phyloP scores from a whole-genome alignment of 768 basidiomycete species.

The Cyclocybe aegerita region DNA sequence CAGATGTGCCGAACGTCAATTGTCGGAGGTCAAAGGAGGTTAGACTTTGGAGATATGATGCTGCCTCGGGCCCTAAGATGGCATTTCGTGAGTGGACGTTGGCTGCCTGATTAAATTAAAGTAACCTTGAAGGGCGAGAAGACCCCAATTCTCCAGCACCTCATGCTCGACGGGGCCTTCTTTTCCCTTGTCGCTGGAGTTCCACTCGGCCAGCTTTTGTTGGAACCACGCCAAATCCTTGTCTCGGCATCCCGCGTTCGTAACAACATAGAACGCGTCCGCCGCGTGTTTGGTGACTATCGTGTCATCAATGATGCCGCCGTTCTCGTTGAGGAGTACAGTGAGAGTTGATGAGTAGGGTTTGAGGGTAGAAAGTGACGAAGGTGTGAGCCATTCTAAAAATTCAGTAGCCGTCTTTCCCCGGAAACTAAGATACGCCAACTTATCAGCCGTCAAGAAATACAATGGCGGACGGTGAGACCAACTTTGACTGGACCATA shows the following conservation, averaged over 20 bases:
- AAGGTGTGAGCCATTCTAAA: slow-evolving; percentile 88
- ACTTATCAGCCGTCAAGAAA: background rate
- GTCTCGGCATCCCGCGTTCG: slow-evolving; percentile 87
- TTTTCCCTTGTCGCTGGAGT: slow-evolving; percentile 49
- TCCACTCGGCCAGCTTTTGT: slow-evolving; percentile 75
- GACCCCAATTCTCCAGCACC: slow-evolving; percentile 79
- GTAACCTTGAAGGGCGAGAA: slow-evolving; percentile 89
- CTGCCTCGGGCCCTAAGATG: slow-evolving; percentile 73
- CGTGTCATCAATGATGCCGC: slow-evolving; percentile 96
- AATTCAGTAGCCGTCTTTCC: slow-evolving; percentile 78
- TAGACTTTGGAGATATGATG: slow-evolving; percentile 72
- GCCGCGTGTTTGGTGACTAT: slow-evolving; percentile 84
- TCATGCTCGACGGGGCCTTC: slow-evolving; percentile 76
- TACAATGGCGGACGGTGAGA: slow-evolving; percentile 1
- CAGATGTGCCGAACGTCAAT: slow-evolving; percentile 84
- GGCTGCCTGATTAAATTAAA: background rate
- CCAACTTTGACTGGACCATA: slow-evolving; percentile 93
- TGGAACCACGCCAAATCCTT: slow-evolving; percentile 81
- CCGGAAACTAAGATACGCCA: slow-evolving; percentile 59
- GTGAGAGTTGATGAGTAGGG: slow-evolving; percentile 84
- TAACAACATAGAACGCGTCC: slow-evolving; percentile 90
- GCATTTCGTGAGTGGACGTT: background rate
- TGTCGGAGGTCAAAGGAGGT: slow-evolving; percentile 72
- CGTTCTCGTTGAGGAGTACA: slow-evolving; percentile 82
- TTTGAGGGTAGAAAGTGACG: slow-evolving; percentile 65